Evolutionary conservation across 2,329 filamentous ascomycete species (phyloP).

Genomic region (Chalara sp.): DNA sequence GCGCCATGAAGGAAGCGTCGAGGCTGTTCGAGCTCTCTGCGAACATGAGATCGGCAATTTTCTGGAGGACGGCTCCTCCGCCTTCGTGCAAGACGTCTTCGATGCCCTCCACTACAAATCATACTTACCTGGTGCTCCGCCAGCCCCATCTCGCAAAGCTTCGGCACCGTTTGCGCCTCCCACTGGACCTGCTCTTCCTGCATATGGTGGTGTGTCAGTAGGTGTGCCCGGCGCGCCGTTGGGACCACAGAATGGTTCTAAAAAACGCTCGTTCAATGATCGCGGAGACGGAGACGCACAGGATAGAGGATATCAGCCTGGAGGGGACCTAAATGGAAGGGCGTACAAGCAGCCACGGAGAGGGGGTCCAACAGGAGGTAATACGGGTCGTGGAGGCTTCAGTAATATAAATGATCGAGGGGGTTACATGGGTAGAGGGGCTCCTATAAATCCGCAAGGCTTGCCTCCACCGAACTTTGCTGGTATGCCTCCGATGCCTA

Average conservation of each 20-base stretch:
- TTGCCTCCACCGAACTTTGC: slow-evolving; percentile 14
- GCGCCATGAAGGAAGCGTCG: slow-evolving; percentile 58
- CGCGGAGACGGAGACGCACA: slow-evolving; percentile 36
- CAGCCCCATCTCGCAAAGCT: slow-evolving; percentile 25
- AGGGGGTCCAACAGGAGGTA: slow-evolving; percentile 30
- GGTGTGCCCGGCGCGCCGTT: slow-evolving; percentile 13
- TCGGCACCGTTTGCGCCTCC: slow-evolving; percentile 21
- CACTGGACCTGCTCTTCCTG: slow-evolving; percentile 18
- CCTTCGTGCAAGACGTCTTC: slow-evolving; percentile 68
- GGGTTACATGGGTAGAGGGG: slow-evolving; percentile 17
- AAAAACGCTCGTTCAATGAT: slow-evolving; percentile 52
- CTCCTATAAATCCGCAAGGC: slow-evolving; percentile 11
- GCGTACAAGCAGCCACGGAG: slow-evolving; percentile 54
- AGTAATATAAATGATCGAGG: slow-evolving; percentile 28
- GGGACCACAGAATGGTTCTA: slow-evolving; percentile 24
- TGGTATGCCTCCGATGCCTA: slow-evolving; percentile 20
- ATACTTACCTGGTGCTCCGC: slow-evolving; percentile 49
- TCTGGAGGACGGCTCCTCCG: slow-evolving; percentile 55
- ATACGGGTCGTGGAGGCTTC: slow-evolving; percentile 31
- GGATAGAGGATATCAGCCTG: slow-evolving; percentile 28
- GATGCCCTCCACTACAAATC: slow-evolving; percentile 54
- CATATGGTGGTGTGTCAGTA: slow-evolving; percentile 11
- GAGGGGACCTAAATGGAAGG: slow-evolving; percentile 32
- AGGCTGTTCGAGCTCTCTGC: slow-evolving; percentile 60
- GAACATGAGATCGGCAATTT: slow-evolving; percentile 71